Evolutionary conservation across 2,329 filamentous ascomycete species (phyloP).

Genomic region (Parastagonospora nodorum): DNA sequence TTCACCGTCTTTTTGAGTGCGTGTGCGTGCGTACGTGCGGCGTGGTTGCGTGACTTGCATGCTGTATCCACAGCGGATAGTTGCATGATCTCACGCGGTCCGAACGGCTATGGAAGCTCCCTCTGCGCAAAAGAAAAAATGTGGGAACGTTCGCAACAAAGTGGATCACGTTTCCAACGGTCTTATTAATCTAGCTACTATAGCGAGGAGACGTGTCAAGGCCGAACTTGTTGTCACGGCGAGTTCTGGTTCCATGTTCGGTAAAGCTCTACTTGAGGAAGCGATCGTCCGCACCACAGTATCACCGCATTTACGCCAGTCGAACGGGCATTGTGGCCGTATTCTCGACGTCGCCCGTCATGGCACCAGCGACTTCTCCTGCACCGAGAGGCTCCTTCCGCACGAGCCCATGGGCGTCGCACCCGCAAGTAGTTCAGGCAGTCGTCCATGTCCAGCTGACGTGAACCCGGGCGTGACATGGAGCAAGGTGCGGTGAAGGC

Average conservation of each 20-base stretch:
- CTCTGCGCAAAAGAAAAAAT: no score
- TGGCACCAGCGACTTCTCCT: no score
- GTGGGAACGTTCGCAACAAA: no score
- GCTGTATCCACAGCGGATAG: neutral
- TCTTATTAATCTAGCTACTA: no score
- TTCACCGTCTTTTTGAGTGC: neutral
- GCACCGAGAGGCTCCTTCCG: neutral
- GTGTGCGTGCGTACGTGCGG: neutral
- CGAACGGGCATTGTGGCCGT: constrained; percentile 1
- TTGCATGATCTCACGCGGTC: neutral
- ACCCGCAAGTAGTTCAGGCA: neutral
- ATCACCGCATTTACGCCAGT: neutral
- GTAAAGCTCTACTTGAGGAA: neutral
- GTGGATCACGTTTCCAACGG: no score
- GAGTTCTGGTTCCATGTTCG: neutral
- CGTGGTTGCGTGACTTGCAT: neutral
- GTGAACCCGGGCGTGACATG: constrained; percentile 7
- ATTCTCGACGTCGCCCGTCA: neutral
- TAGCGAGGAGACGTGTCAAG: no score
- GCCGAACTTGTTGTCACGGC: no score
- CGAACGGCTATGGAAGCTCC: neutral
- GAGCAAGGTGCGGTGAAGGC: constrained; percentile 8
- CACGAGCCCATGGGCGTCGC: neutral
- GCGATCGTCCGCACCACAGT: constrained; percentile 1
- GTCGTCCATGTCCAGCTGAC: constrained; percentile 13